Conservation (phyloP, 768 basidiomycete species). For the Tricholoma furcatifolium region DNA sequence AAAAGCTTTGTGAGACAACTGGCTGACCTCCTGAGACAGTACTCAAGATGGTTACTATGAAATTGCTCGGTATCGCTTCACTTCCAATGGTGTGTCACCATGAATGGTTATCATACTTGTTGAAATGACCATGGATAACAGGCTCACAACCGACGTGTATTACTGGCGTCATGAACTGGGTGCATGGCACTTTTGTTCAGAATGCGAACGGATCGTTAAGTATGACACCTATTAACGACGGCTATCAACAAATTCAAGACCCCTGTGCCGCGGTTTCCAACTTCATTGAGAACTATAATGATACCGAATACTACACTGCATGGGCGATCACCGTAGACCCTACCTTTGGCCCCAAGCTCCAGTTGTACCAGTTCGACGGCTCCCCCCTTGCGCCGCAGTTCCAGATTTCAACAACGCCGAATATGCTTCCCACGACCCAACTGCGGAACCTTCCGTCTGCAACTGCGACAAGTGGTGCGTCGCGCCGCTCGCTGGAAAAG, state of each 20-base stretch:
- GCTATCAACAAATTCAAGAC: slow-evolving; percentile 93
- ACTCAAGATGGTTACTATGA: slow-evolving; percentile 80
- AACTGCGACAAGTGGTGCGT: slow-evolving; percentile 22
- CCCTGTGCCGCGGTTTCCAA: slow-evolving; percentile 88
- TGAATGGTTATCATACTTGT: slow-evolving; percentile 16
- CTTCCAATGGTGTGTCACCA: slow-evolving; percentile 64
- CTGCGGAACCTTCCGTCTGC: slow-evolving; percentile 51
- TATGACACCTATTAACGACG: slow-evolving; percentile 76
- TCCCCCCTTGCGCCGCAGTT: slow-evolving; percentile 70
- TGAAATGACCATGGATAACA: slow-evolving; percentile 24
- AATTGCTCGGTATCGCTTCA: slow-evolving; percentile 87
- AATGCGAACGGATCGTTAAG: slow-evolving; percentile 78
- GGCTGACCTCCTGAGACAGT: slow-evolving; percentile 35
- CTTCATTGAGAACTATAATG: slow-evolving; percentile 82
- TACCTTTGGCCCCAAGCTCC: slow-evolving; percentile 61
- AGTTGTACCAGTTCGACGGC: slow-evolving; percentile 79
- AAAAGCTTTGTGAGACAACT: not conserved
- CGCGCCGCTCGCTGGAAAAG: slow-evolving; percentile 16
- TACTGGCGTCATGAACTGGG: slow-evolving; percentile 84
- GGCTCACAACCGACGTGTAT: slow-evolving; percentile 87
- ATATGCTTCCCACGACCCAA: slow-evolving; percentile 78
- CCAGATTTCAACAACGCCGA: slow-evolving; percentile 67
- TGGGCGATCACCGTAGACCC: slow-evolving; percentile 80
- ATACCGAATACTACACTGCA: slow-evolving; percentile 57
- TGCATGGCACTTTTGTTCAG: slow-evolving; percentile 76